Conservation (phyloP, 2,329 filamentous ascomycete genomes). For the Ophiostoma montium region DNA sequence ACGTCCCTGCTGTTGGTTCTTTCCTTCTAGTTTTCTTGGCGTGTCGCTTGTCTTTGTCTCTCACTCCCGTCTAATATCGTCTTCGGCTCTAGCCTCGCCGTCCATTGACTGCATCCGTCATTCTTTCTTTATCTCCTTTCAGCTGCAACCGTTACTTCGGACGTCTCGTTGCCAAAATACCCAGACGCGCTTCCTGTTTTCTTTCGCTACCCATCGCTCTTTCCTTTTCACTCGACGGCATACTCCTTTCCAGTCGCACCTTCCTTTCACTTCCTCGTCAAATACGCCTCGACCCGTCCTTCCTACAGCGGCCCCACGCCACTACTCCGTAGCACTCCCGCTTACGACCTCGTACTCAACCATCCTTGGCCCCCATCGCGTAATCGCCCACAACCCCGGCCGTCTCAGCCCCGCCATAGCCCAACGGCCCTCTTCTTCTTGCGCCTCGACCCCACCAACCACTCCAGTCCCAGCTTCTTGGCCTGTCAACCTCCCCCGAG, state of each 20-base stretch:
- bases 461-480: not conserved
- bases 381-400: not conserved
- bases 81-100: not conserved
- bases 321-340: too few species aligned
- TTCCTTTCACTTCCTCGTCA: too few species aligned
- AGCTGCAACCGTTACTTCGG: not conserved
- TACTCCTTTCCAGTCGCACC: too few species aligned
- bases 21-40: not conserved
- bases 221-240: too few species aligned
- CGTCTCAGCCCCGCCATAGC: slow-evolving; percentile 6
- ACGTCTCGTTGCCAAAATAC: not conserved
- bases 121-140: not conserved
- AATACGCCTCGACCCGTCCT: too few species aligned
- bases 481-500: not conserved
- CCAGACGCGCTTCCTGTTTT: too few species aligned
- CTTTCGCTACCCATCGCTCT: too few species aligned
- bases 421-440: not conserved
- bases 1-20: not conserved
- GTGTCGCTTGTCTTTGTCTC: not conserved
- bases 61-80: not conserved
- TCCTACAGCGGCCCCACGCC: too few species aligned
- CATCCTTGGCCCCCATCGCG: too few species aligned
- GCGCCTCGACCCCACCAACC: slow-evolving; percentile 4
- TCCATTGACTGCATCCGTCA: not conserved
- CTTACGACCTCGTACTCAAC: too few species aligned